Evolutionary conservation across 495 filamentous ascomycete genomes (phyloP), one percentile per base, ranked within the genome.

Genomic region (Eremomyces bilateralis): DNA sequence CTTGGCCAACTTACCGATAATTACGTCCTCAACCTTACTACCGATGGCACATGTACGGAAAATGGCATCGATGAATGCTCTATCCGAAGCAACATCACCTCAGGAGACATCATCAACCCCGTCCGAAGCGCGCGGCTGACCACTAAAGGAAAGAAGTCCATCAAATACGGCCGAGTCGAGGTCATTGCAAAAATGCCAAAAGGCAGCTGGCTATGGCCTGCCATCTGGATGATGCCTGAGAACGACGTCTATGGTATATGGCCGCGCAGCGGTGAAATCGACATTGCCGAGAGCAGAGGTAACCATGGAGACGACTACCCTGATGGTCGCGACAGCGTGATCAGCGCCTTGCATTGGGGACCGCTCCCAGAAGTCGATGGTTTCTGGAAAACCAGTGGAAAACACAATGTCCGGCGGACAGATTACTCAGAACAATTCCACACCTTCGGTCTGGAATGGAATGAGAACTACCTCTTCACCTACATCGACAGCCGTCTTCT

Each of bases 201-300:
- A 30, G 59, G 59, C 11, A 46, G 55, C 36, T 62, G 59, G 58
- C 35, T 59, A 0, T 60, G 57, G 56, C 56, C 58, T 5, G 56
- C 59, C 4, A 59, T 62, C 17, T 60, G 30, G 49, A 60, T 62
- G 59, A 58, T 58, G 54, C 53, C 54, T 4, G 42, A 53, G 38
- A 38, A 45, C 20, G 33, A 21, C 22, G 44, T 43, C 3, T 58
- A 58, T 35, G 54, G 54, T 20, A 37, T 27, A 2, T 58, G 53
- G 54, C 54, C 53, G 1, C 30, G 32, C 6, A 46, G 42, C 29
- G 53, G 53, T 8, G 42, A 45, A 30, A 43, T 45, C 21, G 43
- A 45, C 28, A 45, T 45, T 21, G 31, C 29, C 4, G 43, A 45
- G 25, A 25, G 16, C 19, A 33, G 41, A 17, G 43, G 43, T 31